These are phyloP conservation scores for Pichia nakasei DNA, from an alignment of 805 yeast species.

Conservation along the genomic window DNA sequence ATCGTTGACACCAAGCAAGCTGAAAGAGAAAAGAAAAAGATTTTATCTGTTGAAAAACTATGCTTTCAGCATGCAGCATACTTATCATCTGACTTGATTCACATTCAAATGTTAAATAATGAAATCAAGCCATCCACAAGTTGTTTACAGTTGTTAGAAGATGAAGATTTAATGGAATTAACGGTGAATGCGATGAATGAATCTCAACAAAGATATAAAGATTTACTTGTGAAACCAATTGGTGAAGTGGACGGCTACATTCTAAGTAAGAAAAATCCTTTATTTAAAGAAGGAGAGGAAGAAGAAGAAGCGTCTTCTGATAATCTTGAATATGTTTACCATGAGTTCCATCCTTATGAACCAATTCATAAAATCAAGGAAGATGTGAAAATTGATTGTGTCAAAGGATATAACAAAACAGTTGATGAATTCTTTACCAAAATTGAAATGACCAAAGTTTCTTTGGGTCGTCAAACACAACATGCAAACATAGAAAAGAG, in stretches of 20 bases:
- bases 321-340: slow-evolving; percentile 34
- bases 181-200: slow-evolving; percentile 36
- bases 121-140: slow-evolving; percentile 35
- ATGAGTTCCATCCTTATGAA: slow-evolving; percentile 47
- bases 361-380: slow-evolving; percentile 30
- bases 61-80: slow-evolving; percentile 62
- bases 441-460: slow-evolving; percentile 71
- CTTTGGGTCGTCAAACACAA: slow-evolving; percentile 65
- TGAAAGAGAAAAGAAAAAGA: slow-evolving; percentile 34
- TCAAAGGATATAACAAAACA: slow-evolving; percentile 68
- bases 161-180: slow-evolving; percentile 19
- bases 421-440: slow-evolving; percentile 81
- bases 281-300: slow-evolving; percentile 34
- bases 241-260: slow-evolving; percentile 49
- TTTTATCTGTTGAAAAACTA: slow-evolving; percentile 58
- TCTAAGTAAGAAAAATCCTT: slow-evolving; percentile 49
- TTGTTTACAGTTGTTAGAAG: slow-evolving; percentile 25
- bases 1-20: slow-evolving; percentile 26
- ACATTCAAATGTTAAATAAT: slow-evolving; percentile 39
- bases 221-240: slow-evolving; percentile 27
- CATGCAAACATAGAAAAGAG: slow-evolving; percentile 69
- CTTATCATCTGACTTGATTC: slow-evolving; percentile 70
- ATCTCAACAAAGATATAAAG: slow-evolving; percentile 37
- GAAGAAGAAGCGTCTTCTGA: slow-evolving; percentile 29
- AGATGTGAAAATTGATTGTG: slow-evolving; percentile 30